These are phyloP conservation scores for Pleurotus pulmonarius DNA, from an alignment of 768 basidiomycete species.

Conservation along the genomic window DNA sequence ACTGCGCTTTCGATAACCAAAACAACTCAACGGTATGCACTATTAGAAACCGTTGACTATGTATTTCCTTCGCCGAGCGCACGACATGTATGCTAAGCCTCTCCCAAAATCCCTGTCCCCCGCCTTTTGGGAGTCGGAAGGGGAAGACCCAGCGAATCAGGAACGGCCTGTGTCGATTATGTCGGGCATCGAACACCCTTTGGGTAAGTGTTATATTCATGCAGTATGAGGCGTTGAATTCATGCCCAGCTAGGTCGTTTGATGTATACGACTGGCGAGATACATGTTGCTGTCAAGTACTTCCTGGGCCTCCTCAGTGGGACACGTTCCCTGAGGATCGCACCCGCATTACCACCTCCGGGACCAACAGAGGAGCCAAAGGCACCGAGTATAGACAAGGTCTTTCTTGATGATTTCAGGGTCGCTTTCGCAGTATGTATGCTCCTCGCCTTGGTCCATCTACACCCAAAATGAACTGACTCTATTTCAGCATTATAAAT, in stretches of 20 bases:
- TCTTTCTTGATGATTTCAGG: conserved; percentile 84
- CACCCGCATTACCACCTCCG: conserved; percentile 7
- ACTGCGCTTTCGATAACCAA: not conserved
- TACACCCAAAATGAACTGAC: not conserved
- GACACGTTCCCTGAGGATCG: conserved; percentile 18
- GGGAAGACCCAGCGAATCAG: conserved; percentile 30
- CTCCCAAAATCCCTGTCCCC: conserved; percentile 65
- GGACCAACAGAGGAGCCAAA: conserved; percentile 15
- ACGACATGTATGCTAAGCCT: conserved; percentile 50
- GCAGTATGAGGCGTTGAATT: not conserved
- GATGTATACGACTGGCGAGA: conserved; percentile 87
- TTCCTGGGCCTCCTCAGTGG: conserved; percentile 73
- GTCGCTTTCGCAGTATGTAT: conserved; percentile 73
- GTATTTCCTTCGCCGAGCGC: conserved; percentile 73
- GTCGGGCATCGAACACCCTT: conserved; percentile 74
- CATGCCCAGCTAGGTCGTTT: conserved; percentile 57
- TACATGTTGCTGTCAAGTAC: conserved; percentile 67
- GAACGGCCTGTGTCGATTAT: conserved; percentile 60
- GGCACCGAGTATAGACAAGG: conserved; percentile 46
- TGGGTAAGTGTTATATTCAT: conserved; percentile 44
- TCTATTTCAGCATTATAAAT: conserved; percentile 54
- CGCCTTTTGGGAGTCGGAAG: conserved; percentile 78
- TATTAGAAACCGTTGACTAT: conserved; percentile 80
- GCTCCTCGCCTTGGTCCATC: not conserved
- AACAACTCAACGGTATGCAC: not conserved